Base-by-base conservation (phyloP, 305 asterid genomes). In the Fraxinus latifolia region DNA sequence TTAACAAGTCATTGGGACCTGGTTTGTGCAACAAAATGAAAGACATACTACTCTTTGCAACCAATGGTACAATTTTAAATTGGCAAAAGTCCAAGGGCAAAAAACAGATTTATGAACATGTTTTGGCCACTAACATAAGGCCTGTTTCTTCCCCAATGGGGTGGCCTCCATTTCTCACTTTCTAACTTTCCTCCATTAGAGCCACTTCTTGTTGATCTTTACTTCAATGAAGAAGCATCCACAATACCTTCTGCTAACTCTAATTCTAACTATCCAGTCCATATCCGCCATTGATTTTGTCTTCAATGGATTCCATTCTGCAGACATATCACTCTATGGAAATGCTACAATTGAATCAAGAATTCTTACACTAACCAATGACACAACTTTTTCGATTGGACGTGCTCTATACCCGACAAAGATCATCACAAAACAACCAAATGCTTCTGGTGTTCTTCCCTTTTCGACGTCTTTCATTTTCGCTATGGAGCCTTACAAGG, bases 401-500 rank as follows among this genome's bases (percentile, higher is more conserved):
- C 91, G 94, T 0, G 91, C 93, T 21, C 87, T 92, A 0, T 89
- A 86, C 85, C 91, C 91, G 0, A 39, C 85, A 5, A 87, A 81
- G 86, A 91, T 93, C 82, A 86, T 34, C 7, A 81, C 97, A 0
- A 92, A 83, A 81, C 67, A 39, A 62, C 89, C 87, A 73, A 85
- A 88, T 70, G 87, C 94, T 0, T 77, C 94, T 0, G 15, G 50
- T 37, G 87, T 87, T 25, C 87, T 90, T 4, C 92, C 96, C 6
- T 92, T 93, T 78, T 89, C 91, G 2, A 85, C 95, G 6, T 93
- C 97, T 21, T 93, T 93, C 86, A 89, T 93, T 2, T 92, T 93
- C 88, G 89, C 96, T 34, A 92, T 93, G 96, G 95, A 93, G 19
- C 97, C 96, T 2, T 86, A 82, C 87, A 70, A 42, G 77, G 86